These are phyloP conservation scores for Aspergillaceae sp. DNA, from an alignment of 2,329 filamentous ascomycete genomes.

Conservation along the genomic window DNA sequence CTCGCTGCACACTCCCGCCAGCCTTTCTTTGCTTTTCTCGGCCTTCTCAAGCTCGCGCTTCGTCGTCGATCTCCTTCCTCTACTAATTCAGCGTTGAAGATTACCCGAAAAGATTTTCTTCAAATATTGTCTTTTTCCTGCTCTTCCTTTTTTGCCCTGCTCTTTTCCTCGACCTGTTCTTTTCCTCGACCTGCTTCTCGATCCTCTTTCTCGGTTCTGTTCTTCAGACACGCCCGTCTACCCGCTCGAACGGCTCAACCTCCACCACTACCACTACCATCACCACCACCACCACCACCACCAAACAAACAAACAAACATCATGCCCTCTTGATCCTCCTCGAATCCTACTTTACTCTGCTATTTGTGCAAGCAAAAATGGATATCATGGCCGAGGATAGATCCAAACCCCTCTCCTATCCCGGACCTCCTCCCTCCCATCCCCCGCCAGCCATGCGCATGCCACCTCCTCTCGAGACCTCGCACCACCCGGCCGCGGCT, in stretches of 20 bases:
- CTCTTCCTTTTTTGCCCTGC: not conserved
- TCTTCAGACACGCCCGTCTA: too few species aligned
- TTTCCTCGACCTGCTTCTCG: not conserved
- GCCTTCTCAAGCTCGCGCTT: not conserved
- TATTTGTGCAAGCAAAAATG: conserved; percentile 10
- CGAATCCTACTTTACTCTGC: too few species aligned
- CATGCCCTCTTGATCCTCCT: not conserved
- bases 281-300: not conserved
- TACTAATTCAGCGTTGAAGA: not conserved
- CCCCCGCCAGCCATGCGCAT: conserved; percentile 20
- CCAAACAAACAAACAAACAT: not conserved
- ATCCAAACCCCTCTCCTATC: conserved; percentile 13
- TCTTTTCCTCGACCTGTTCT: not conserved
- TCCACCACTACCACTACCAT: too few species aligned
- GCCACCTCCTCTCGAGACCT: conserved; percentile 22
- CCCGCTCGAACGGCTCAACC: too few species aligned
- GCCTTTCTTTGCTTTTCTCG: too few species aligned
- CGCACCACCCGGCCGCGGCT: conserved; percentile 18
- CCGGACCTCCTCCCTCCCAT: conserved; percentile 4
- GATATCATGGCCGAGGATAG: conserved; percentile 20
- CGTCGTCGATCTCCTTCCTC: not conserved
- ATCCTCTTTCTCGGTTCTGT: not conserved
- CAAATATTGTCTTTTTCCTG: not conserved
- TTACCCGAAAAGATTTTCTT: too few species aligned
- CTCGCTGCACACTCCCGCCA: too few species aligned